Conservation (phyloP, 139 green algal genomes). For the Tetraselmis chui region DNA sequence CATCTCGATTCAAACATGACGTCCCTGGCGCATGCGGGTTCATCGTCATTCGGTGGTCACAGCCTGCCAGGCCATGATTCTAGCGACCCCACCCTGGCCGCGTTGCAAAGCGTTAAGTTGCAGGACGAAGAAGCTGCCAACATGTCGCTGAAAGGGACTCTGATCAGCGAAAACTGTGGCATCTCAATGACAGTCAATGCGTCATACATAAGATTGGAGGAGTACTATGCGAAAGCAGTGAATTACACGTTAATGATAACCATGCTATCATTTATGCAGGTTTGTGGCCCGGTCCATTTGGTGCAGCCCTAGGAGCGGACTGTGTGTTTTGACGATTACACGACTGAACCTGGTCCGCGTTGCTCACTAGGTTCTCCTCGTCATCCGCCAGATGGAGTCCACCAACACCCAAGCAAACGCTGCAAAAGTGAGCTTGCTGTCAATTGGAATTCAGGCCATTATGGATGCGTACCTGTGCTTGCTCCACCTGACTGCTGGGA, state of each 20-base stretch:
- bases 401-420: constrained; percentile 32
- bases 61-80: constrained; percentile 1
- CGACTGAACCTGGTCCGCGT: neutral
- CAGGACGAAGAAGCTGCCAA: constrained; percentile 10
- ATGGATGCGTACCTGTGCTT: constrained; percentile 85
- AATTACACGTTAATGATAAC: constrained; percentile 72
- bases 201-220: constrained; percentile 47
- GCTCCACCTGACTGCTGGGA: constrained; percentile 77
- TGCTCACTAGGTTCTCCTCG: constrained; percentile 54
- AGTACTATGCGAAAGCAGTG: constrained; percentile 61
- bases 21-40: neutral
- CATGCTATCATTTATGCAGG: constrained; percentile 40
- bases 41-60: neutral
- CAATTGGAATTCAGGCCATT: constrained; percentile 65
- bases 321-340: neutral
- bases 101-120: neutral
- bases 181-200: constrained; percentile 42
- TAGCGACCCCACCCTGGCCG: constrained; percentile 9
- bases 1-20: constrained; percentile 15
- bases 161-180: constrained; percentile 45
- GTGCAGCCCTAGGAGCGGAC: neutral
- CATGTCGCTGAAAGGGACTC: constrained; percentile 34
- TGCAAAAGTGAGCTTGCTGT: constrained; percentile 61
- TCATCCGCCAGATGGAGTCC: constrained; percentile 70
- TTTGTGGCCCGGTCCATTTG: neutral